Evolutionary conservation across 2,329 filamentous ascomycete genomes (phyloP).

Genomic region (Mollisia scopiformis): DNA sequence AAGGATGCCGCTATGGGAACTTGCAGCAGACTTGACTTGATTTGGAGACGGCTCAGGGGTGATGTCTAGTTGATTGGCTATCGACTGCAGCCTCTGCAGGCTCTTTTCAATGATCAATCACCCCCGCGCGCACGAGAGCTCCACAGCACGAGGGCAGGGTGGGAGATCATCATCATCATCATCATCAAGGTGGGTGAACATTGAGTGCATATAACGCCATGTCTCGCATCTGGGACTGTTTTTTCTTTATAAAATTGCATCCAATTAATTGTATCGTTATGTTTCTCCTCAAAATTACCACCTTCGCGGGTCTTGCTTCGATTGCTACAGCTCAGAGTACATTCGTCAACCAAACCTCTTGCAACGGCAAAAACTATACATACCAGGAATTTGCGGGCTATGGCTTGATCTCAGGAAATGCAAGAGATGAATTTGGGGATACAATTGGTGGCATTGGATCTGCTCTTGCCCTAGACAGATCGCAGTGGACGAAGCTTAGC

Average conservation of each 20-base stretch:
- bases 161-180: slow-evolving; percentile 4
- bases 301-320: slow-evolving; percentile 8
- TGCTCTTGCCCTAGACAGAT: slow-evolving; percentile 62
- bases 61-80: slow-evolving; percentile 1
- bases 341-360: slow-evolving; percentile 25
- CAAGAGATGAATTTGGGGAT: slow-evolving; percentile 69
- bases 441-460: slow-evolving; percentile 70
- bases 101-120: background rate
- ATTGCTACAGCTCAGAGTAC: slow-evolving; percentile 6
- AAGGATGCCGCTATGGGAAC: background rate
- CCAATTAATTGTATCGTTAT: slow-evolving; percentile 9
- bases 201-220: background rate
- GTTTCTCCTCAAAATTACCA: slow-evolving; percentile 13
- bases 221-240: background rate
- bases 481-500: slow-evolving; percentile 57
- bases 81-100: background rate
- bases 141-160: background rate
- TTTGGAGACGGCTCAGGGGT: background rate
- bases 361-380: slow-evolving; percentile 61
- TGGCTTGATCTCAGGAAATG: slow-evolving; percentile 59
- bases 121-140: background rate
- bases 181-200: background rate
- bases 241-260: background rate
- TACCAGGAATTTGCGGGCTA: slow-evolving; percentile 71
- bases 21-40: background rate